phyloP scores from a whole-genome alignment of 2,329 filamentous ascomycete species.

The Alternaria panax region DNA sequence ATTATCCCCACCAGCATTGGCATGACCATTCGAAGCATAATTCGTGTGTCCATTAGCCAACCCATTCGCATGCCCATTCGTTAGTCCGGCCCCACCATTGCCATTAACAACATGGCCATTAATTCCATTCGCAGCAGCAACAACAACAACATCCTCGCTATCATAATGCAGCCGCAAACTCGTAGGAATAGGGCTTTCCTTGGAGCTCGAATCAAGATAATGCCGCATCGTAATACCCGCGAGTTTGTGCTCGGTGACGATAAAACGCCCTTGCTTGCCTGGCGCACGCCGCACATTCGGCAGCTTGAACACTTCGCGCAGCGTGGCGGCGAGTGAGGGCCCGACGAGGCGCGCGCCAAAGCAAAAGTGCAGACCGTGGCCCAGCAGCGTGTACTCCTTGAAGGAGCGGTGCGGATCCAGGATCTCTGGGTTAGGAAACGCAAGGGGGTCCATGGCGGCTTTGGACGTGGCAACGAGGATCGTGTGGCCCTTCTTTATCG shows the following conservation, averaged over 20 bases:
- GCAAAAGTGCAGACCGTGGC: slow-evolving; percentile 45
- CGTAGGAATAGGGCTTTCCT: slow-evolving; percentile 53
- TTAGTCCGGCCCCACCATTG: background rate
- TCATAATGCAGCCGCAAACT: slow-evolving; percentile 37
- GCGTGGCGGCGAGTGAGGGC: slow-evolving; percentile 37
- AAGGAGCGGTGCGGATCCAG: slow-evolving; percentile 49
- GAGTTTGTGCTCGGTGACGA: slow-evolving; percentile 54
- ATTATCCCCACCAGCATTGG: slow-evolving; percentile 20
- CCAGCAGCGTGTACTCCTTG: slow-evolving; percentile 43
- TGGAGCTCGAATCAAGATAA: slow-evolving; percentile 59
- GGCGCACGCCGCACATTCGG: slow-evolving; percentile 43
- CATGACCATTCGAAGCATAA: slow-evolving; percentile 17
- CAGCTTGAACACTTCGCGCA: slow-evolving; percentile 46
- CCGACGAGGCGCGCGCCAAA: slow-evolving; percentile 43
- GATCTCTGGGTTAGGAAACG: slow-evolving; percentile 43
- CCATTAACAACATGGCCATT: background rate
- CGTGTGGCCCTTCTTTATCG: slow-evolving; percentile 52
- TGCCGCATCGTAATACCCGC: slow-evolving; percentile 58
- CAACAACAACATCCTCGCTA: slow-evolving; percentile 19
- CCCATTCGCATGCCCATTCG: slow-evolving; percentile 3
- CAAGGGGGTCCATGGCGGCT: slow-evolving; percentile 43
- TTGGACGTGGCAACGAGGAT: slow-evolving; percentile 53
- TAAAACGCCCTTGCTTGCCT: slow-evolving; percentile 49
- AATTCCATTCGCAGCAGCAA: background rate
- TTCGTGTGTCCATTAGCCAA: slow-evolving; percentile 10